These are phyloP conservation scores for Catharanthus roseus DNA, from an alignment of 257 asterid species.

Conservation along the genomic window DNA sequence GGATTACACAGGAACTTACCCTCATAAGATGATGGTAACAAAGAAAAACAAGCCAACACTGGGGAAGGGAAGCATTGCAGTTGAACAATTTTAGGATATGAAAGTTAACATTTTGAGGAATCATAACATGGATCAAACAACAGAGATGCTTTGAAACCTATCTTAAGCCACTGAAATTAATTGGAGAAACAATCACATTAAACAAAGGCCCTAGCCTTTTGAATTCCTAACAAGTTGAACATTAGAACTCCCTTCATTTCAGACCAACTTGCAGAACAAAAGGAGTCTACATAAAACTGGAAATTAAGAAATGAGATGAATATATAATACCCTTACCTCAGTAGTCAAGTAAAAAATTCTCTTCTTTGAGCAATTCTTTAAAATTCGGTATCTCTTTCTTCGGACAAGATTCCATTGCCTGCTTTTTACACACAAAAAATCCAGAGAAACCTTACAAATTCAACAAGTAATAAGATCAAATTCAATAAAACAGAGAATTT, in stretches of 20 bases:
- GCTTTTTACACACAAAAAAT: conserved; percentile 13
- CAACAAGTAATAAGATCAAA: conserved; percentile 4
- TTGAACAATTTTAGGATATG: too few species aligned
- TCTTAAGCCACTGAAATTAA: neutral
- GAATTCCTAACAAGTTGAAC: neutral
- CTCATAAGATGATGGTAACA: neutral
- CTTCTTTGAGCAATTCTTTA: conserved; percentile 68
- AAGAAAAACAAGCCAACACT: neutral
- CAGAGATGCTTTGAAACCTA: neutral
- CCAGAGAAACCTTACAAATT: conserved; percentile 2
- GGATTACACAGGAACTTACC: neutral
- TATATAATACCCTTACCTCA: conserved; percentile 43
- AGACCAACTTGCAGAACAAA: neutral
- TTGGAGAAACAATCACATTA: neutral
- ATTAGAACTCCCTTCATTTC: too few species aligned
- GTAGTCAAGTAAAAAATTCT: conserved; percentile 76
- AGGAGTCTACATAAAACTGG: neutral
- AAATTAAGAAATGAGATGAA: neutral
- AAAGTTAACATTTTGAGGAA: neutral
- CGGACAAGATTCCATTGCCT: conserved; percentile 73
- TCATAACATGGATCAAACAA: neutral
- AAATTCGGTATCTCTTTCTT: conserved; percentile 63
- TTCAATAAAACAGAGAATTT: conserved; percentile 7
- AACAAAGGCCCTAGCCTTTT: neutral
- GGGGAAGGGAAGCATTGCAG: too few species aligned